Conservation (phyloP, 2,329 filamentous ascomycete genomes). For the Apiospora marii region DNA sequence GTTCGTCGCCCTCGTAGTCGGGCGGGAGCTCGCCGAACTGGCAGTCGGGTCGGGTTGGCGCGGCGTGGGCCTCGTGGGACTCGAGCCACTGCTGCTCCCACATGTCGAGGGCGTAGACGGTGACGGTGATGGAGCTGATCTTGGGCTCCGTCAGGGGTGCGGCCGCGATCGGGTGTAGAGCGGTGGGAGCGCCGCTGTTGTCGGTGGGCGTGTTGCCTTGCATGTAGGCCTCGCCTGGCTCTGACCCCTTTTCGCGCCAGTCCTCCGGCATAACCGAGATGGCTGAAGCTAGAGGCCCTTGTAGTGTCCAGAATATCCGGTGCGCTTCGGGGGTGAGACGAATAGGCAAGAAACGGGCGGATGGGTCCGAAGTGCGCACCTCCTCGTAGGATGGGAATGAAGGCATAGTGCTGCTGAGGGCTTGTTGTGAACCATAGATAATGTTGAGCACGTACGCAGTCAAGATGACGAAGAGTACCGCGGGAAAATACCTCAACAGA, state of each 20-base stretch:
- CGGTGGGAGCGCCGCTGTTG: neutral
- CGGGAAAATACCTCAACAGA: too few species aligned
- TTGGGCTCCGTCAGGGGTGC: slow-evolving; percentile 13
- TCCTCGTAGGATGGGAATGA: slow-evolving; percentile 6
- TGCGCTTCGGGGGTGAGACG: slow-evolving; percentile 5
- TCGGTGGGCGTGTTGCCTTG: neutral
- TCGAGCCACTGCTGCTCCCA: slow-evolving; percentile 1
- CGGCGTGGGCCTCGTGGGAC: neutral
- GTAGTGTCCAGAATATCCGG: neutral
- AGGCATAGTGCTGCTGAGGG: neutral
- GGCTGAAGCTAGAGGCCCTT: neutral
- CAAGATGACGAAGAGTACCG: too few species aligned
- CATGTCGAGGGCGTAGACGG: neutral
- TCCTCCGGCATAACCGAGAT: slow-evolving; percentile 5
- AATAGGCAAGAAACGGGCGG: neutral
- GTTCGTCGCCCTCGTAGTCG: neutral
- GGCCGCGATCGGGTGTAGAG: neutral
- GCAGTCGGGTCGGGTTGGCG: neutral
- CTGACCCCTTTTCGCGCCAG: slow-evolving; percentile 1
- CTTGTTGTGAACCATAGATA: too few species aligned
- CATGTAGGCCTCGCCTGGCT: neutral
- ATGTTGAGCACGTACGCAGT: too few species aligned
- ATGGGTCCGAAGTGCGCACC: neutral
- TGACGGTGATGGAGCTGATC: slow-evolving; percentile 15
- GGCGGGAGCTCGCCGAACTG: neutral